Conservation (phyloP, 2,329 filamentous ascomycete species). For the Microsporum ferrugineum region DNA sequence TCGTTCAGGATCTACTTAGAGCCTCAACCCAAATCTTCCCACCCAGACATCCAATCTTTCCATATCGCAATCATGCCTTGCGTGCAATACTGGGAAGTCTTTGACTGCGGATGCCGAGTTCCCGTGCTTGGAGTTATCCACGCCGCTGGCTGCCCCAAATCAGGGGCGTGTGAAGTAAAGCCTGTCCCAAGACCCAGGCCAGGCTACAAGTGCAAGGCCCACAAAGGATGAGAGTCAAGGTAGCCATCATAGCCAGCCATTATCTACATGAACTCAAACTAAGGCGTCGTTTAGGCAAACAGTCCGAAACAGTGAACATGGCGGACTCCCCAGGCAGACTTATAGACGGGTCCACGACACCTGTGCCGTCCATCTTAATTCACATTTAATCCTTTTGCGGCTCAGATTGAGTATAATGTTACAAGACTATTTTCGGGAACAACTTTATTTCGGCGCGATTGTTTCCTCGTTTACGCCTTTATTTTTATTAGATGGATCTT, state of each 20-base stretch:
- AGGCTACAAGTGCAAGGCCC: slow-evolving; percentile 1
- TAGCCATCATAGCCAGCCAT: background rate
- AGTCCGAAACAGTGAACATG: background rate
- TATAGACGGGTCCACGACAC: background rate
- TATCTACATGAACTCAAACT: background rate
- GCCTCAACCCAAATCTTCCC: background rate
- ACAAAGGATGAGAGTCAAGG: background rate
- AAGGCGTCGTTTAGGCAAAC: slow-evolving; percentile 4
- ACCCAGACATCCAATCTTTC: background rate
- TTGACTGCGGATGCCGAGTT: slow-evolving; percentile 12
- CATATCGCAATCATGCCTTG: slow-evolving; percentile 9
- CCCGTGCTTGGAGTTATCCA: background rate
- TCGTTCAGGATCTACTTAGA: background rate
- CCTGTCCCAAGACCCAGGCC: background rate
- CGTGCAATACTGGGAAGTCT: slow-evolving; percentile 13
- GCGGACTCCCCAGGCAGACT: background rate
- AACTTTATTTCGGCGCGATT: slow-evolving; percentile 5
- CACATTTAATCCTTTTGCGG: slow-evolving; percentile 1
- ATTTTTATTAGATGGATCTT: background rate
- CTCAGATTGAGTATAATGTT: slow-evolving; percentile 4
- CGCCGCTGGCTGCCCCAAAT: background rate
- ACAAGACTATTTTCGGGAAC: slow-evolving; percentile 5
- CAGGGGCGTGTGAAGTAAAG: background rate
- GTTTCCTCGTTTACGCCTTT: background rate
- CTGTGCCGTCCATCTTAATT: background rate